Evolutionary conservation across 2,329 filamentous ascomycete genomes (phyloP).

Genomic region (Fonsecaea erecta): DNA sequence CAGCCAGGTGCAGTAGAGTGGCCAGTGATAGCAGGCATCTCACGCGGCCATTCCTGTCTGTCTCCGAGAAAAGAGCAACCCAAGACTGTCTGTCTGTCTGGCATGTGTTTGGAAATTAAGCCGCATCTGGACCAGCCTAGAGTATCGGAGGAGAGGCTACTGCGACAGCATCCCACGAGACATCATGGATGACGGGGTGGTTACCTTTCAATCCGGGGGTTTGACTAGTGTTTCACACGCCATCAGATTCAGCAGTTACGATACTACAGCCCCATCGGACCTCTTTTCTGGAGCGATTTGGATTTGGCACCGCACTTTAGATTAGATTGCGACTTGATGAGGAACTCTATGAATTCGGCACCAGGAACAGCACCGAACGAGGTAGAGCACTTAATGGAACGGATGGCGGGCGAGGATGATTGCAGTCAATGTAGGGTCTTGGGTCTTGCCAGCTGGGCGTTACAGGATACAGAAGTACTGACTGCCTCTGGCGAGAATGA

Average conservation of each 20-base stretch:
- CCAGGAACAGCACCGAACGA: constrained; percentile 1
- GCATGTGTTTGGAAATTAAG: neutral
- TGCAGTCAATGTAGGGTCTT: neutral
- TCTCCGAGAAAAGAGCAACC: neutral
- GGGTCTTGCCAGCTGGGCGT: neutral
- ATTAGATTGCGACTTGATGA: constrained; percentile 7
- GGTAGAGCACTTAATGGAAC: neutral
- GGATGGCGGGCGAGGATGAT: neutral
- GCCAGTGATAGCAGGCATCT: neutral
- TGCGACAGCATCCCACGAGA: neutral
- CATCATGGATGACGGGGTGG: neutral
- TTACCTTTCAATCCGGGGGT: constrained; percentile 6
- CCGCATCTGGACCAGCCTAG: neutral
- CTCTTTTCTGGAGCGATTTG: constrained; percentile 11
- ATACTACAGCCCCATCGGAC: constrained; percentile 16
- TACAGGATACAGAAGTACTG: neutral
- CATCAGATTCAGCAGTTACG: constrained; percentile 7
- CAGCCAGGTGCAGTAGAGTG: constrained; percentile 66
- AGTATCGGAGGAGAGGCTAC: neutral
- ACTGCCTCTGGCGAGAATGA: neutral
- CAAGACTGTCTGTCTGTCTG: neutral
- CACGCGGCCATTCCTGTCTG: neutral
- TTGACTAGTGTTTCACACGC: neutral
- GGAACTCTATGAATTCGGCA: neutral
- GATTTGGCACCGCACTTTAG: constrained; percentile 13